phyloP scores from a whole-genome alignment of 441 rosid species.

The Biscutella auriculata region DNA sequence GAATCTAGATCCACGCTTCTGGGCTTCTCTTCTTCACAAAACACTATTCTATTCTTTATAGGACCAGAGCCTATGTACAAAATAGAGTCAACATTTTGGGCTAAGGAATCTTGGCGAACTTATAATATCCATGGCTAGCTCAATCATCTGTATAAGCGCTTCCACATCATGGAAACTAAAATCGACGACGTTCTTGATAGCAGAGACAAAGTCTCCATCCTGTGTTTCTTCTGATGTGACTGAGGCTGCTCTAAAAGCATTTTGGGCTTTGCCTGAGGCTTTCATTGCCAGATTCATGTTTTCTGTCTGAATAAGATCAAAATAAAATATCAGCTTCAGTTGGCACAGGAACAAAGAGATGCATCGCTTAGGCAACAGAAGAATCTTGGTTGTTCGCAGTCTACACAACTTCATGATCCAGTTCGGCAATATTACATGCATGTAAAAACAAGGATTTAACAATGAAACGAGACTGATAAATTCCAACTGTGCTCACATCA shows the following conservation, averaged over 20 bases:
- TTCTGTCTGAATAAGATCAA: constrained; percentile 49
- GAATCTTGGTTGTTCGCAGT: not conserved
- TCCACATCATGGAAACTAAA: constrained; percentile 78
- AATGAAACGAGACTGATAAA: not conserved
- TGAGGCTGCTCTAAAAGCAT: constrained; percentile 43
- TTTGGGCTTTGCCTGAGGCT: constrained; percentile 59
- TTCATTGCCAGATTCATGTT: constrained; percentile 58
- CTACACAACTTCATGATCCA: not conserved
- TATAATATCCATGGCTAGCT: constrained; percentile 39
- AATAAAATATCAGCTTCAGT: constrained; percentile 4
- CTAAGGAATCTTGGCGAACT: not conserved
- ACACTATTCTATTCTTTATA: constrained; percentile 17
- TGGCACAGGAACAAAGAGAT: not conserved
- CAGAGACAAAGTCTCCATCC: constrained; percentile 31
- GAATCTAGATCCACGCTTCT: constrained; percentile 23
- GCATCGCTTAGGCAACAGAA: not conserved
- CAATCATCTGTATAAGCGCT: constrained; percentile 43
- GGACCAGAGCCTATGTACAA: constrained; percentile 21
- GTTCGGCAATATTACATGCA: not conserved
- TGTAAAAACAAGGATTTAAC: not conserved
- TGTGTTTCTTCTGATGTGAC: constrained; percentile 29
- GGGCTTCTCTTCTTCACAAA: not conserved
- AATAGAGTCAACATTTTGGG: constrained; percentile 15
- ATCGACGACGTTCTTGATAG: constrained; percentile 51
- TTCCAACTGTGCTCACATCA: not conserved